Conservation (phyloP, 768 basidiomycete species). For the Amanita jacksonii region DNA sequence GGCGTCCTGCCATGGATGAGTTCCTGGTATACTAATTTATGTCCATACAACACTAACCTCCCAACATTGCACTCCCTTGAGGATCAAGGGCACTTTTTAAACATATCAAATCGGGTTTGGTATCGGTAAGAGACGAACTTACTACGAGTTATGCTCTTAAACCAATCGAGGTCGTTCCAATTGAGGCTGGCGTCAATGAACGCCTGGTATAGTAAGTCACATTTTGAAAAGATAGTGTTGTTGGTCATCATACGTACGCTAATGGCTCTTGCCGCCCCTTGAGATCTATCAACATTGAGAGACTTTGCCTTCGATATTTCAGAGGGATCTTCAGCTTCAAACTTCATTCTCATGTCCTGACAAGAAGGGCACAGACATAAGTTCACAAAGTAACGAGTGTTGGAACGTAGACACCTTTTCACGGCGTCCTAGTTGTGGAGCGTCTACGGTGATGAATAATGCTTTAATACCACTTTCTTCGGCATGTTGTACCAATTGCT, state of each 20-base stretch:
- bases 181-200: constrained; percentile 90
- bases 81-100: constrained; percentile 68
- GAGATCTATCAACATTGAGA: constrained; percentile 62
- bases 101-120: constrained; percentile 1
- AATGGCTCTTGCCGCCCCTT: constrained; percentile 92
- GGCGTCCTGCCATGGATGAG: constrained; percentile 45
- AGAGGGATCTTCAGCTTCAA: constrained; percentile 68
- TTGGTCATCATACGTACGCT: constrained; percentile 39
- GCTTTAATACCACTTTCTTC: constrained; percentile 86
- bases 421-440: constrained; percentile 88
- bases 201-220: constrained; percentile 39
- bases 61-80: constrained; percentile 88
- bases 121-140: constrained; percentile 20
- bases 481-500: constrained; percentile 82
- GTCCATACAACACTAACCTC: constrained; percentile 33
- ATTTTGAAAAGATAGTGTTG: background rate
- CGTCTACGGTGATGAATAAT: constrained; percentile 96
- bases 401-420: constrained; percentile 47
- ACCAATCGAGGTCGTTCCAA: constrained; percentile 82
- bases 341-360: constrained; percentile 93
- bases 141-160: constrained; percentile 70
- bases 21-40: too few species aligned
- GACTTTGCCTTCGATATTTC: constrained; percentile 45
- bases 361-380: background rate
- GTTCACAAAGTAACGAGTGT: background rate